Percentiles rank a stretch among this genome's conserved stretches.
These are phyloP conservation scores for Phlyctochytrium bullatum DNA, from an alignment of 192 early-diverging fungal genomes.

Conservation along the genomic window DNA sequence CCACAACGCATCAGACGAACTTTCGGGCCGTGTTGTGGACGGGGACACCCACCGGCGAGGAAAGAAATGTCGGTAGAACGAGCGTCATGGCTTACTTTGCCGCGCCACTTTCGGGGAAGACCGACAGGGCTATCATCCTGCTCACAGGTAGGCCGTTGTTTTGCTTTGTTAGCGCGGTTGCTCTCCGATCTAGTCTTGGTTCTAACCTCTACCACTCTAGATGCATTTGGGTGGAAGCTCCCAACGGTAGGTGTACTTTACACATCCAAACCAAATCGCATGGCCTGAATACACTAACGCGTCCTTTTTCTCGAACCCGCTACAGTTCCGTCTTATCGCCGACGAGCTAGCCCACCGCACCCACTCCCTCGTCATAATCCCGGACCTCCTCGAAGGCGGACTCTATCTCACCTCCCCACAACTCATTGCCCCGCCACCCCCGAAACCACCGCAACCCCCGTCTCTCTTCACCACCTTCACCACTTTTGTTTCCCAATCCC, in stretches of 20 bases:
- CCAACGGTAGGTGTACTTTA: not conserved
- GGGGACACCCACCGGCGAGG: not conserved
- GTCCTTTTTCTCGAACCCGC: not conserved
- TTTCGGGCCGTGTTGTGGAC: not conserved
- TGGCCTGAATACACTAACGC: not conserved
- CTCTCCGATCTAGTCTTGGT: too few relatives aligned
- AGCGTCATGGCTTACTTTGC: not conserved
- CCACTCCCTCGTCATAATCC: not conserved
- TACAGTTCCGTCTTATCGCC: constrained; percentile 1
- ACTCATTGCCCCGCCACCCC: not conserved
- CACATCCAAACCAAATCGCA: not conserved
- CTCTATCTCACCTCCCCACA: not conserved
- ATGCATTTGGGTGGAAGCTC: constrained; percentile 4
- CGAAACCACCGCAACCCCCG: too few relatives aligned
- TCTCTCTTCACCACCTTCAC: too few relatives aligned
- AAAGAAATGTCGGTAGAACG: not conserved
- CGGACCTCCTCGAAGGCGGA: constrained; percentile 1
- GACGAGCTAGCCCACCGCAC: not conserved
- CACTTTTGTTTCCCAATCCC: too few relatives aligned
- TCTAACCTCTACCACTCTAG: too few relatives aligned
- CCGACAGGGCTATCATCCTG: not conserved
- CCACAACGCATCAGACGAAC: too few relatives aligned
- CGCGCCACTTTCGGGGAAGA: not conserved
- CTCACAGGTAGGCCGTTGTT: not conserved
- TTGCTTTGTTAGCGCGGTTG: too few relatives aligned